A percentile compares a stretch with the other conserved stretches of the same genome.
Conservation (phyloP, 345 rosid genomes). For the Passiflora organensis region DNA sequence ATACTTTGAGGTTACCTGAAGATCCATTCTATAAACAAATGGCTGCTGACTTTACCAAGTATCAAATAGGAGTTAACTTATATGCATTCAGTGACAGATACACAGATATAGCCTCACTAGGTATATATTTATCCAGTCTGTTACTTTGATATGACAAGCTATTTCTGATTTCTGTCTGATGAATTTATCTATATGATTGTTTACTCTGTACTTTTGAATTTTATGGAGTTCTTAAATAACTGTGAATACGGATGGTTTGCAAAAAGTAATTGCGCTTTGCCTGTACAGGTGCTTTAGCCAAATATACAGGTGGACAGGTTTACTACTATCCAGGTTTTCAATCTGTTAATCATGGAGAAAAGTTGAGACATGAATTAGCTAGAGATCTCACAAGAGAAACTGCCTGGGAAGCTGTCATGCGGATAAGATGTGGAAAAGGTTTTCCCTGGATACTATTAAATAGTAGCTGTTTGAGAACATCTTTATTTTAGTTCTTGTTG, state of each 20-base stretch:
- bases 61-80: slow-evolving; percentile 84
- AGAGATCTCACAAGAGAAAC: slow-evolving; percentile 99
- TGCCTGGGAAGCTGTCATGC: slow-evolving; percentile 99
- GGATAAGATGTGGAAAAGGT: slow-evolving; percentile 99
- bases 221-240: too few relatives aligned
- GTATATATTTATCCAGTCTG: slow-evolving; percentile 34
- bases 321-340: slow-evolving; percentile 88
- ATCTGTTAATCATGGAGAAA: slow-evolving; percentile 66
- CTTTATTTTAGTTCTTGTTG: not conserved
- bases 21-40: slow-evolving; percentile 93
- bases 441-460: not conserved
- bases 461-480: not conserved
- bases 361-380: slow-evolving; percentile 76
- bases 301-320: slow-evolving; percentile 97
- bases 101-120: slow-evolving; percentile 91
- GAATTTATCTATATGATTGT: too few relatives aligned
- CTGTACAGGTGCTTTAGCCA: slow-evolving; percentile 69
- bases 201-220: too few relatives aligned
- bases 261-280: slow-evolving; percentile 1
- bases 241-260: not conserved
- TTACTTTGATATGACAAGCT: too few relatives aligned
- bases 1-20: slow-evolving; percentile 74
- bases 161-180: too few relatives aligned
- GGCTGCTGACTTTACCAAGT: slow-evolving; percentile 99
- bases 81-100: slow-evolving; percentile 91